Evolutionary conservation across 2,329 filamentous ascomycete species (phyloP).

Genomic region (Ascochyta pisi): DNA sequence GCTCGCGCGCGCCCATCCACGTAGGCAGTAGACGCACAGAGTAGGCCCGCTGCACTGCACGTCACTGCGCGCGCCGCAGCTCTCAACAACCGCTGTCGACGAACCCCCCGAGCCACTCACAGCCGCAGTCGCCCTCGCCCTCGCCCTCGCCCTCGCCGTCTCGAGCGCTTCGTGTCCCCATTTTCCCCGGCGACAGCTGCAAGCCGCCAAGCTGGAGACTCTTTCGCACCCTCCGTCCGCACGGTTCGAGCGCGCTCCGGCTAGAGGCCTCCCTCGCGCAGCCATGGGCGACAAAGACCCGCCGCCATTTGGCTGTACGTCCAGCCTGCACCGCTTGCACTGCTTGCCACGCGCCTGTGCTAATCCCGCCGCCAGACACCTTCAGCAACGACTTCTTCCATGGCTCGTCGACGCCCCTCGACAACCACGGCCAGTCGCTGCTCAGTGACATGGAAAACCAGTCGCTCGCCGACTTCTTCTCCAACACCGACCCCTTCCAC

Average conservation of each 20-base stretch:
- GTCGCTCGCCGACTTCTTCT: conserved; percentile 44
- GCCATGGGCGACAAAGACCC: conserved; percentile 46
- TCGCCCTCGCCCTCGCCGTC: too few species aligned
- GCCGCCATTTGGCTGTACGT: conserved; percentile 45
- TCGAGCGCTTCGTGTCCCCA: neutral
- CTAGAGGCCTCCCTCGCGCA: conserved; percentile 32
- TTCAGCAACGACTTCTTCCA: conserved; percentile 37
- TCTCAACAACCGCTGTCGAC: conserved; percentile 15
- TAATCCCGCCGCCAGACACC: conserved; percentile 32
- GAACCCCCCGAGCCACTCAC: neutral
- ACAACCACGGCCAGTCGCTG: conserved; percentile 35
- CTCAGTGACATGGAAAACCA: conserved; percentile 43
- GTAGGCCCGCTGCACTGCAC: conserved; percentile 8
- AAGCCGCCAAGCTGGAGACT: conserved; percentile 39
- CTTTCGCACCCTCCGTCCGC: conserved; percentile 30
- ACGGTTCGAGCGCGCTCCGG: conserved; percentile 35
- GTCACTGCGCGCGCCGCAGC: conserved; percentile 23
- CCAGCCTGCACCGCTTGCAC: neutral
- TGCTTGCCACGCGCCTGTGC: neutral
- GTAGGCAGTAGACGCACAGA: neutral
- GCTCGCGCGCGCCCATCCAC: neutral
- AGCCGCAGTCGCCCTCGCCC: neutral
- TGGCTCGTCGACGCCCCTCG: conserved; percentile 18
- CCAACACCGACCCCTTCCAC: conserved; percentile 38
- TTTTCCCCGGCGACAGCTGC: conserved; percentile 2